Base-by-base conservation (phyloP, 139 green algal species). In the Astrephomene gubernaculifera region DNA sequence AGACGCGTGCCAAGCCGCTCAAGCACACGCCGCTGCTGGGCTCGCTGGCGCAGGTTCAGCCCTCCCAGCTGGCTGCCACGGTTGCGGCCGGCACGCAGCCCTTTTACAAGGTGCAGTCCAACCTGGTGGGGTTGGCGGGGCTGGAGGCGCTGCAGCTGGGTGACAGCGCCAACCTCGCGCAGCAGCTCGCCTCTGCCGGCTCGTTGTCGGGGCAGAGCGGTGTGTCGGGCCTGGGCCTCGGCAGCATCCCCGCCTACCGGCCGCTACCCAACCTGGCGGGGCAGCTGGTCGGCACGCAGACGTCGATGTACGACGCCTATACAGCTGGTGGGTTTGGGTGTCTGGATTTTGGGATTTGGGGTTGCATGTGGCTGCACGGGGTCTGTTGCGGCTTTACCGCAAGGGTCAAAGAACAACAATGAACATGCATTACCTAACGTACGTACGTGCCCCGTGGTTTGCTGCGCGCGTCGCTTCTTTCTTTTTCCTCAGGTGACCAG, bases 1-100 rank as follows among this genome's bases (percentile, higher is more conserved):
- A 94, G 82, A 73, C 76, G 41, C 87, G 89, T 54, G 53, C 53
- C 31, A 86, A 86, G 81, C 53, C 79, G 31, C 35, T 70, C 9
- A 84, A 84, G 41, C 63, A 53, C 35, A 9, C 71, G 60, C n/a
- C 60, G n/a, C 76, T 84, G 61, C 61, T 84, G 63, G 78, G 78
- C 19, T 36, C n/a, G 4, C 61, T 74, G 43, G 31, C 36, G 38
- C 43, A 57, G 78, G 78, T 84, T 29, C 1, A 43, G 49, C 12
- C 12, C 14, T 57, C 60, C 60, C 7, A 22, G 19, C 60, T 67
- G 60, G 60, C 10, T 71, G 31, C 35, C 35, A 73, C 44, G 17
- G 49, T 49, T 19, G 71, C 45, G 49, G 73, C 43, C 33, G 52
- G 54, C 9, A 31, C 54, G 2, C 60, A 72, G 41, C 60, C 76